A percentile compares a stretch with the other conserved stretches of the same genome.
phyloP scores from a whole-genome alignment of 192 early-diverging fungal species.

The Coemansia sp. region DNA sequence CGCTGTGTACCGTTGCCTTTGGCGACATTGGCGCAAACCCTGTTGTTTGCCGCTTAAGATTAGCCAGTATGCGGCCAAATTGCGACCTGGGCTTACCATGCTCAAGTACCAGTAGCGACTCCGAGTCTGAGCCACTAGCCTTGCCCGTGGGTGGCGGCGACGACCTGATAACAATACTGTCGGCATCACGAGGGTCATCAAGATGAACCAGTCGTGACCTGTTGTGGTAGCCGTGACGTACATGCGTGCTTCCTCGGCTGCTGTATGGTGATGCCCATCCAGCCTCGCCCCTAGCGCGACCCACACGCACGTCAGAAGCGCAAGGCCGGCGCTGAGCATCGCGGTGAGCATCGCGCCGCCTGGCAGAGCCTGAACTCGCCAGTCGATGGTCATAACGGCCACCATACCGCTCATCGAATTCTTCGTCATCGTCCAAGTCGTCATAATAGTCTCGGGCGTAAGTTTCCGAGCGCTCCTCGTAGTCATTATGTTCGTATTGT shows the following conservation, averaged over 20 bases:
- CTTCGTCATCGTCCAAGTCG: constrained; percentile 27
- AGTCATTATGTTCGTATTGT: constrained; percentile 37
- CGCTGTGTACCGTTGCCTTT: background rate
- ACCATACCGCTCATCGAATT: constrained; percentile 17
- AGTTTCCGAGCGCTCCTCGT: constrained; percentile 37
- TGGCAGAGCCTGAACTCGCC: background rate
- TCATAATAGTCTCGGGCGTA: constrained; percentile 39
- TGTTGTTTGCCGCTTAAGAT: constrained; percentile 34
- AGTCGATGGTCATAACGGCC: constrained; percentile 11
- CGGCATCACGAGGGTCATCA: constrained; percentile 49
- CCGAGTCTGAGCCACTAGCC: constrained; percentile 18
- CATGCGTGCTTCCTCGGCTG: background rate
- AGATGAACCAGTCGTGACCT: constrained; percentile 13
- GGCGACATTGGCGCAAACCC: background rate
- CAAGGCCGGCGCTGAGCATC: constrained; percentile 10
- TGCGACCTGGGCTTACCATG: constrained; percentile 43
- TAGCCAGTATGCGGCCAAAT: constrained; percentile 53
- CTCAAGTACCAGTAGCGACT: constrained; percentile 8
- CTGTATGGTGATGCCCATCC: background rate
- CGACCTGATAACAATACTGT: constrained; percentile 16
- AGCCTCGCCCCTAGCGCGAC: background rate
- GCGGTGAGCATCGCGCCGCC: background rate
- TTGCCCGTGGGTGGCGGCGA: background rate
- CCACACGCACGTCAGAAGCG: background rate
- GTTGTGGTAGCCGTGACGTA: background rate